These are phyloP conservation scores for Termitomyces sp. DNA, from an alignment of 768 basidiomycete species.

Conservation along the genomic window DNA sequence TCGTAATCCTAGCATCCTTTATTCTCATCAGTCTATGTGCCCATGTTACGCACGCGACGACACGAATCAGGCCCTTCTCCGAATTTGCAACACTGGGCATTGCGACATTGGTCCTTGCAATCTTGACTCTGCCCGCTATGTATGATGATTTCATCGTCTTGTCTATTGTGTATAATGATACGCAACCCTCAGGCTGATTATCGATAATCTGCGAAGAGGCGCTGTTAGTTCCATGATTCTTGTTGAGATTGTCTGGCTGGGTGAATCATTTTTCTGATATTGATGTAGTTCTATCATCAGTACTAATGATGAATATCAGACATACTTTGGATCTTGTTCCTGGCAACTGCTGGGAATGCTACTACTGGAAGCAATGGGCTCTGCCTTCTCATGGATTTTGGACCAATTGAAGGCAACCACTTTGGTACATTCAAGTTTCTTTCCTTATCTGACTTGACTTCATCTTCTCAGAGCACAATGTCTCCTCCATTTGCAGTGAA, in stretches of 20 bases:
- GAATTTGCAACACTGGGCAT: slow-evolving; percentile 28
- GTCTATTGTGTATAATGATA: not conserved
- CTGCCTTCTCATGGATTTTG: not conserved
- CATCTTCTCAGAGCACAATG: not conserved
- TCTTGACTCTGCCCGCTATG: slow-evolving; percentile 35
- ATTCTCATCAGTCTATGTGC: slow-evolving; percentile 20
- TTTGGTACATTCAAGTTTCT: not conserved
- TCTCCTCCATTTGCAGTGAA: slow-evolving; percentile 28
- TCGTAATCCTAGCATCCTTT: slow-evolving; percentile 18
- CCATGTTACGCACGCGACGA: slow-evolving; percentile 16
- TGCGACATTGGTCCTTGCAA: slow-evolving; percentile 28
- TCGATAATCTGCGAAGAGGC: slow-evolving; percentile 29
- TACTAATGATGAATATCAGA: slow-evolving; percentile 16
- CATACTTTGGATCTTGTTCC: slow-evolving; percentile 42
- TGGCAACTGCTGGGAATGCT: slow-evolving; percentile 30
- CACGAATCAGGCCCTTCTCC: slow-evolving; percentile 14
- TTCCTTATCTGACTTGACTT: not conserved
- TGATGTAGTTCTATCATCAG: not conserved
- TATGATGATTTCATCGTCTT: slow-evolving; percentile 16
- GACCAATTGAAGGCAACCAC: no score
- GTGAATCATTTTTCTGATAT: slow-evolving; percentile 20
- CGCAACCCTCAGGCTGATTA: slow-evolving; percentile 19
- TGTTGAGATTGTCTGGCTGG: slow-evolving; percentile 33
- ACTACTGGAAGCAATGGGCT: slow-evolving; percentile 17
- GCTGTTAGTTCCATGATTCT: slow-evolving; percentile 32